phyloP scores from a whole-genome alignment of 2,329 filamentous ascomycete genomes.

The Phialophora verrucosa region DNA sequence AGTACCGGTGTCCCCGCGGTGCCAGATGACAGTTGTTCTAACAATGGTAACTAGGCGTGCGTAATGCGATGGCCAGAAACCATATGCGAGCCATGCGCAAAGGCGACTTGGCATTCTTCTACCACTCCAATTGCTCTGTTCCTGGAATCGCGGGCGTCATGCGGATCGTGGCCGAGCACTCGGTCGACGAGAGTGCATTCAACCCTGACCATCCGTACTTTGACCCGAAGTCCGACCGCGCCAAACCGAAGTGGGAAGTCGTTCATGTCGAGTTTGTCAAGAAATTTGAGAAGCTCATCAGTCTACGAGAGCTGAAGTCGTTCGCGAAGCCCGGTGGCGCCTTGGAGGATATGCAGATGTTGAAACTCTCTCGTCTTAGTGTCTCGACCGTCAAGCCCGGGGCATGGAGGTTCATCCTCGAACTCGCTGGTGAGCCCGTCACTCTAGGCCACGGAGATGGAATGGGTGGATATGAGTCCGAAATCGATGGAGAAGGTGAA shows the following conservation, averaged over 20 bases:
- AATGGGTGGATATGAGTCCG: conserved; percentile 35
- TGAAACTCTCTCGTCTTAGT: conserved; percentile 81
- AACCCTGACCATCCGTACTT: conserved; percentile 79
- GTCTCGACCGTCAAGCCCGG: conserved; percentile 62
- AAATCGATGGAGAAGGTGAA: conserved; percentile 35
- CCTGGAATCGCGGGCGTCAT: conserved; percentile 87
- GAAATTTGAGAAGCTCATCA: conserved; percentile 76
- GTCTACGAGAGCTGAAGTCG: conserved; percentile 72
- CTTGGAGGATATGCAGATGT: conserved; percentile 78
- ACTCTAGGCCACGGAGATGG: conserved; percentile 32
- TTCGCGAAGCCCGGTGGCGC: conserved; percentile 62
- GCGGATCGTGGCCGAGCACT: conserved; percentile 85
- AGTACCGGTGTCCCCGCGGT: conserved; percentile 42
- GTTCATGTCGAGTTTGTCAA: conserved; percentile 86
- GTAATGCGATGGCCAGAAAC: conserved; percentile 68
- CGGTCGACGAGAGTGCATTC: conserved; percentile 77
- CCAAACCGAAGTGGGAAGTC: conserved; percentile 80
- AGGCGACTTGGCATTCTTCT: conserved; percentile 94
- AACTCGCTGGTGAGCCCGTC: conserved; percentile 46
- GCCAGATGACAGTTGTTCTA: background rate
- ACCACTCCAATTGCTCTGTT: conserved; percentile 90
- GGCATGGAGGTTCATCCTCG: conserved; percentile 58
- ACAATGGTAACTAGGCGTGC: conserved; percentile 32
- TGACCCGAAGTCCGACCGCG: conserved; percentile 73
- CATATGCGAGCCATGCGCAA: conserved; percentile 90